Base-by-base conservation (phyloP, 179 eudicot genomes). In the Spinacia oleracea region DNA sequence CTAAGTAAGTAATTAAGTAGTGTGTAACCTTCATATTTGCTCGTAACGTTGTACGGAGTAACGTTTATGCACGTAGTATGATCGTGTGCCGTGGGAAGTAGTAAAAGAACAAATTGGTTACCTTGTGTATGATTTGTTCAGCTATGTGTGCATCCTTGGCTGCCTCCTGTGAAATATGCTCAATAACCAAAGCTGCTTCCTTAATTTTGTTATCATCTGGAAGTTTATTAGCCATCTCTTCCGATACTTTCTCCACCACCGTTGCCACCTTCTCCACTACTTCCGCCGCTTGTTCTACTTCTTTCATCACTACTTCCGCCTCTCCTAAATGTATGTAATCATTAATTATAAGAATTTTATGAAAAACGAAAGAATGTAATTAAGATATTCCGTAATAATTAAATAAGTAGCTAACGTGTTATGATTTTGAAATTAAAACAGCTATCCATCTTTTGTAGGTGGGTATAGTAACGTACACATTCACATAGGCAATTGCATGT, bases 261-360 rank as follows among this genome's bases (percentile, higher is more conserved):
- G 75, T 83, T 2, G 96, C 95, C 78, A 91, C 92, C 80, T 87
- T 87, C 21, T 88, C 93, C 63, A 92, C 89, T 76, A 82, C 87
- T 79, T 89, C 91, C 18, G 90, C 92, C 78, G 55, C 91, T 46
- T 81, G 81, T 73, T 91, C 93, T 5, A 75, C 91, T 71, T 90
- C 97, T 78, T 86, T 81, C 55, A 88, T 78, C 9, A 84, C 86
- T 66, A 78, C 66, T 74, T 86, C 92, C 16, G 88, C 91, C 84
- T 91, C 81, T 4, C 86, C 97, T 91, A 76, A n/a, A 16, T 20
- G 51, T 21, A 16, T 25, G 35, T 25, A 18, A 10, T 21, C 1
- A 25, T 58, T 1, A 1, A n/a, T 25, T 2, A 23, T n/a, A 59
- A 55, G n/a, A 55, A 55, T 55, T 20, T 55, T 3, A 51, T 14